Evolutionary conservation across 2,329 filamentous ascomycete genomes (phyloP), one percentile per base, ranked within the genome.

Genomic region (Nannizziopsis arthrosporioides): DNA sequence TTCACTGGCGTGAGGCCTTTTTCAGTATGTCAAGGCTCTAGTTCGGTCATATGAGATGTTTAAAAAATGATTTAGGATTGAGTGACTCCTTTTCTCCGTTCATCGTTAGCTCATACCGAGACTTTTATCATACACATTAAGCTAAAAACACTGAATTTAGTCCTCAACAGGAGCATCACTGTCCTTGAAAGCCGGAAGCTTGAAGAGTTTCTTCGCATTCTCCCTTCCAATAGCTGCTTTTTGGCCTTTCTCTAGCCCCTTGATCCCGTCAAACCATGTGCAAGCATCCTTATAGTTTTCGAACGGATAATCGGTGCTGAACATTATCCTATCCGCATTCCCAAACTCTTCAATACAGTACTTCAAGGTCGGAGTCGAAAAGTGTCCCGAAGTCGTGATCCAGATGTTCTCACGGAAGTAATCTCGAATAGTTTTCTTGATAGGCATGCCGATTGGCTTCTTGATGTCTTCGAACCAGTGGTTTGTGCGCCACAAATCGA

Each of bases 401-500:
- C 64, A 68, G 48, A 69, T 56, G 44, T 69, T 68, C 44, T 64
- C 52, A 10, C 59, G 60, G 51, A 69, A 69, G 39, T 69, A 69
- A 43, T 68, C 62, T n/a, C 64, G 60, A 49, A 72, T 70, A 1
- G 66, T 69, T 59, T 64, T 67, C 56, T 68, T 67, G 50, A 65
- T 67, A 35, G 50, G 55, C 47, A 66, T 47, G 1, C 63, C 64
- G 1, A 66, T 53, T 44, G 54, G 46, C 55, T 67, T 66, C 61
- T 67, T 65, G 35, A 60, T 55, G 36, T 65, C 64, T 53, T 67
- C 63, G 35, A 67, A 65, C 64, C 64, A 66, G 51, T 67, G 64
- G 44, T 68, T 66, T 36, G 70, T 71, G 1, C 69, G 62, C 70
- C 70, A 73, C 54, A 74, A 61, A 48, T 73, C 70, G 51, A 73